Conservation (phyloP, 768 basidiomycete species). For the Amanita pseudoporphyria region DNA sequence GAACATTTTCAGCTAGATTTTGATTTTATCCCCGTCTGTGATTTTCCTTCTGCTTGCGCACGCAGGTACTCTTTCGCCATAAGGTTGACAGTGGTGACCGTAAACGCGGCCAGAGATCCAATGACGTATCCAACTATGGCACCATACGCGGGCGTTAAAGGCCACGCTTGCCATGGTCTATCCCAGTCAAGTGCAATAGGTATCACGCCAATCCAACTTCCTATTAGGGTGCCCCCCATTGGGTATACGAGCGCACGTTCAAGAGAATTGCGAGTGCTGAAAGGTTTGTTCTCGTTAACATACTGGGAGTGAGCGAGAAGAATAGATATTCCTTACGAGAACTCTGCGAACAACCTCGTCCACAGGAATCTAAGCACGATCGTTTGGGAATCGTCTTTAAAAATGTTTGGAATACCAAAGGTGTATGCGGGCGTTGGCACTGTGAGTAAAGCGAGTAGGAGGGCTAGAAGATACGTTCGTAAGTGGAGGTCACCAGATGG, state of each 20-base stretch:
- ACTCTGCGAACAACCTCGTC: constrained; percentile 73
- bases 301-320: neutral
- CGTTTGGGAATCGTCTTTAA: constrained; percentile 31
- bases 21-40: neutral
- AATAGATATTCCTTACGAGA: constrained; percentile 59
- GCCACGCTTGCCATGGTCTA: constrained; percentile 95
- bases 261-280: constrained; percentile 48
- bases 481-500: constrained; percentile 15
- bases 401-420: constrained; percentile 46
- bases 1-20: constrained; percentile 3
- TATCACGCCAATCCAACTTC: constrained; percentile 74
- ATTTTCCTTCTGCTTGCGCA: constrained; percentile 7
- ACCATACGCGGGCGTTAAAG: constrained; percentile 67
- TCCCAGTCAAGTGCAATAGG: constrained; percentile 96
- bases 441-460: constrained; percentile 57
- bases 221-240: constrained; percentile 57
- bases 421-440: constrained; percentile 63
- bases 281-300: neutral
- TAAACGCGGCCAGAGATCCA: constrained; percentile 47
- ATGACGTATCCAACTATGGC: constrained; percentile 59
- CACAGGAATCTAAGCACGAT: constrained; percentile 54
- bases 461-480: constrained; percentile 60
- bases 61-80: constrained; percentile 22
- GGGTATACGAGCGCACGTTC: constrained; percentile 81
- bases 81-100: constrained; percentile 26